phyloP scores from a whole-genome alignment of 345 rosid genomes.

The Gossypium longicalyx region DNA sequence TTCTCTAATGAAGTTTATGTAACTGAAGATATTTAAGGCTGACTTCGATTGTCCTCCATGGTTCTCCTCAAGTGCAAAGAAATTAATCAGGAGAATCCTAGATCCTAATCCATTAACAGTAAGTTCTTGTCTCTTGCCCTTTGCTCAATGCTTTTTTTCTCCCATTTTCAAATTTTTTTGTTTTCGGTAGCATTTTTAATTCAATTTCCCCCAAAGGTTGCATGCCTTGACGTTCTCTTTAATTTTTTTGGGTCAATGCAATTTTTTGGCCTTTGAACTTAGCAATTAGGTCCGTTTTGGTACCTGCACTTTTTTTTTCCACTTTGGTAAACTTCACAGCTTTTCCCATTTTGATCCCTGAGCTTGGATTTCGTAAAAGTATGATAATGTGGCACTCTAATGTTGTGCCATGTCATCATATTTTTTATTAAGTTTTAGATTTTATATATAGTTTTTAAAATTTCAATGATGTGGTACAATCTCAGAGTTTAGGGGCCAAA shows the following conservation, averaged over 20 bases:
- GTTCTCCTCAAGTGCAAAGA: slow-evolving; percentile 97
- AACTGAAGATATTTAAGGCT: slow-evolving; percentile 83
- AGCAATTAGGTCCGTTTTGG: too few species aligned
- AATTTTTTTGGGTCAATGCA: neutral
- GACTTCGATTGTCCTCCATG: slow-evolving; percentile 92
- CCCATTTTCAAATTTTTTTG: neutral
- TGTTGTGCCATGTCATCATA: too few species aligned
- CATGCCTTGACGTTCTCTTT: neutral
- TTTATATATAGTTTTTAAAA: too few species aligned
- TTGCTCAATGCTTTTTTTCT: neutral
- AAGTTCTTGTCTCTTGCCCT: slow-evolving; percentile 17
- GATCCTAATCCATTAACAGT: slow-evolving; percentile 91
- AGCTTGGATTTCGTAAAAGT: too few species aligned
- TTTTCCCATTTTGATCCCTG: too few species aligned
- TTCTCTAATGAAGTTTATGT: neutral
- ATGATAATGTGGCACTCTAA: too few species aligned
- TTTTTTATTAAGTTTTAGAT: too few species aligned
- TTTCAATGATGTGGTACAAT: too few species aligned
- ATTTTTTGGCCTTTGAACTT: too few species aligned
- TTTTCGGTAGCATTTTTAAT: neutral
- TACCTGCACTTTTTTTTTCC: too few species aligned
- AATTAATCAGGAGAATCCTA: slow-evolving; percentile 78
- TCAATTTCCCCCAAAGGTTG: neutral
- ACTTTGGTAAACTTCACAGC: too few species aligned
- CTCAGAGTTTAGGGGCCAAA: too few species aligned